Evolutionary conservation across 768 basidiomycete genomes (phyloP), one percentile per base, ranked within the genome.

Genomic region (Leccinellum rugosiceps): DNA sequence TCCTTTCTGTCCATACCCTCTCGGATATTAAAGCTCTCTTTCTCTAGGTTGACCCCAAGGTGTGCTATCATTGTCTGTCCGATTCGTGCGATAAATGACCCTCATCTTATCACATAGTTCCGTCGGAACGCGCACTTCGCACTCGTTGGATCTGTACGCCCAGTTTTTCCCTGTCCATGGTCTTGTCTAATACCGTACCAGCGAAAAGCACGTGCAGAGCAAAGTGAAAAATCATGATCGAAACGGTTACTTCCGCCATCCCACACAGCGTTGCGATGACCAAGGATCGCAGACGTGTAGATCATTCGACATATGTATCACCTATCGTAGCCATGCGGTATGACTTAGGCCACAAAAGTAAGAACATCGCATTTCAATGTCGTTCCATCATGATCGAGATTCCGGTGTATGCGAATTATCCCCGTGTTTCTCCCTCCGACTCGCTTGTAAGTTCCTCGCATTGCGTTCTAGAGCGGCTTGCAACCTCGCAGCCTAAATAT

Each of bases 111-210:
- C 43, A 58, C 28, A 9, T 62, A 93, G 92, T 92, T 92, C 84
- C 89, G 91, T 72, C 86, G 87, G 71, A 94, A 94, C 71, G 82
- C 89, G 55, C 81, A 81, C 61, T 80, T 80, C 70, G 89, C 91
- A 50, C 82, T 86, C 34, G 71, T 74, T 58, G 92, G 92, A 69
- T 90, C 90, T 51, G 92, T 92, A 68, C 67, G 88, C 75, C 43
- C 25, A 34, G 15, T 44, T 34, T 8, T 46, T 30, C 32, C 25
- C 15, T 52, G 13, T 34, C 6, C 34, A 5, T 21, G 21, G 28
- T 11, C 6, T 31, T 26, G 4, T 35, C 41, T 58, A 11, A 52
- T 46, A 53, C 50, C 15, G 54, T 51, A 30, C 23, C 61, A 90
- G 90, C 80, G 83, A 70, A 84, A 80, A 75, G 88, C 88, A 56